These are phyloP conservation scores for Penicillium coprophilum DNA, from an alignment of 495 filamentous ascomycete species.

Conservation along the genomic window DNA sequence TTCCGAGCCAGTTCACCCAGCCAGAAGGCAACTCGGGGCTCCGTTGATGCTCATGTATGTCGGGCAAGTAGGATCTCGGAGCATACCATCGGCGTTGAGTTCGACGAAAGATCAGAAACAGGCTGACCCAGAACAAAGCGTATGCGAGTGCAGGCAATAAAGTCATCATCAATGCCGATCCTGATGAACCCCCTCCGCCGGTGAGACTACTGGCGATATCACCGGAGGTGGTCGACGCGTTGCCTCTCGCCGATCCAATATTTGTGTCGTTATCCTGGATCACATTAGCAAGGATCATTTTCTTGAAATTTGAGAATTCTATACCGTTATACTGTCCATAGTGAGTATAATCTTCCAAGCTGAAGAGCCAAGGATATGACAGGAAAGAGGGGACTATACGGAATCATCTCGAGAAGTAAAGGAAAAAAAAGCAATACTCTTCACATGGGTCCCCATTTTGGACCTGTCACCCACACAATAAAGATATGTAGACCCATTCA, in stretches of 20 bases:
- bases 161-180: slow-evolving; percentile 65
- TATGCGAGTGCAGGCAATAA: slow-evolving; percentile 66
- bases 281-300: not conserved
- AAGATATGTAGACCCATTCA: slow-evolving; percentile 19
- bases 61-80: slow-evolving; percentile 77
- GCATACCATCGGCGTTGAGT: slow-evolving; percentile 76
- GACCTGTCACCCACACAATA: slow-evolving; percentile 34
- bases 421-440: slow-evolving; percentile 21
- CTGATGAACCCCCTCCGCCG: slow-evolving; percentile 36
- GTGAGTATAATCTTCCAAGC: slow-evolving; percentile 3
- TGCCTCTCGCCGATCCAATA: slow-evolving; percentile 44
- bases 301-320: no score
- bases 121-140: slow-evolving; percentile 61
- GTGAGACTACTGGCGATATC: slow-evolving; percentile 33
- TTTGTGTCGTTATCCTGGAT: slow-evolving; percentile 45
- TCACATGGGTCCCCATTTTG: slow-evolving; percentile 18
- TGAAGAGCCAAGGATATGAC: not conserved
- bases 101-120: slow-evolving; percentile 74
- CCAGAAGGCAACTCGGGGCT: slow-evolving; percentile 46
- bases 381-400: slow-evolving; percentile 1
- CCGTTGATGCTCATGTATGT: slow-evolving; percentile 55
- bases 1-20: slow-evolving; percentile 61
- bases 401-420: slow-evolving; percentile 17
- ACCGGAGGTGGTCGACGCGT: slow-evolving; percentile 40
- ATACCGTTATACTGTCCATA: slow-evolving; percentile 20